Conservation (phyloP, 176 grass and related monocot genomes). For the Avena insularis region DNA sequence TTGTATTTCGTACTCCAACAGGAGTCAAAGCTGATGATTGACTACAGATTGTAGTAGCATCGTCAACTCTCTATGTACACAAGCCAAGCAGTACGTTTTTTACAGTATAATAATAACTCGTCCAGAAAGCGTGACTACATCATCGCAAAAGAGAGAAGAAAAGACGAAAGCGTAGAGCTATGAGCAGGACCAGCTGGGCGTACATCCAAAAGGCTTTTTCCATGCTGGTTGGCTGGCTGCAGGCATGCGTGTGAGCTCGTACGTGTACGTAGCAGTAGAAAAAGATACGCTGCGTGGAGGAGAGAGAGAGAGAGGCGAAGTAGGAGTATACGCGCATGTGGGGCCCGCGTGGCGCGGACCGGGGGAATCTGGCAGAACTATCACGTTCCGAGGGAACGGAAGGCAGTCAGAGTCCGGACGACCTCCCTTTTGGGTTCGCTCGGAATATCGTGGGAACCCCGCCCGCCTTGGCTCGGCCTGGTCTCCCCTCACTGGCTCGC, state of each 20-base stretch:
- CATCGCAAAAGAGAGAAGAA: not conserved
- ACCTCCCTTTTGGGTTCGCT: not conserved
- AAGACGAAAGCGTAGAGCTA: not conserved
- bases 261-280: conserved; percentile 21
- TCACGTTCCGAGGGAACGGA: conserved; percentile 65
- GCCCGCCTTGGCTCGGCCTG: conserved; percentile 2
- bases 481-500: not conserved
- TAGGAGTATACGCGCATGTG: conserved; percentile 16
- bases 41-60: not conserved
- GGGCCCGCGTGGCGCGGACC: conserved; percentile 46
- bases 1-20: no score
- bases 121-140: not conserved
- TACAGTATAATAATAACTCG: not conserved
- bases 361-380: conserved; percentile 74
- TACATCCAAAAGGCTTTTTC: conserved; percentile 7
- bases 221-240: not conserved
- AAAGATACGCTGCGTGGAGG: not conserved
- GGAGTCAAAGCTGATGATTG: not conserved
- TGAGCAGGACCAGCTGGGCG: not conserved
- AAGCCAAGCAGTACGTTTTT: not conserved
- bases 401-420: conserved; percentile 35
- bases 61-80: not conserved
- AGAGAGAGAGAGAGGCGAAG: no score
- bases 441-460: conserved; percentile 50
- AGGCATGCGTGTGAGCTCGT: not conserved